phyloP scores from a whole-genome alignment of 805 yeast genomes.

The Blastobotrys terrestris region DNA sequence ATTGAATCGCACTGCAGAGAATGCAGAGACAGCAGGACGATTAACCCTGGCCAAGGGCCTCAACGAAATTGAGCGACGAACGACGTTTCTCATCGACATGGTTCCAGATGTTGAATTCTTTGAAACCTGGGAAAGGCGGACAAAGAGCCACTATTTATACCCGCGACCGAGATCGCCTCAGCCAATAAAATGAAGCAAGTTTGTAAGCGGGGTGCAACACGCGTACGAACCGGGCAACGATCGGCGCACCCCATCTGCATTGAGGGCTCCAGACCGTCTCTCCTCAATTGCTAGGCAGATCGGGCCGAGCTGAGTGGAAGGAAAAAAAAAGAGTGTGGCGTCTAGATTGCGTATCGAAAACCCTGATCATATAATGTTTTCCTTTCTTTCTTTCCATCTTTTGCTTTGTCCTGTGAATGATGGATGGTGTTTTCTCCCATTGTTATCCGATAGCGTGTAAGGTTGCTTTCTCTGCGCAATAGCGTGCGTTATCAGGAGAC shows the following conservation, averaged over 20 bases:
- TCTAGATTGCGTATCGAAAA: too few species aligned
- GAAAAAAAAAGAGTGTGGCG: too few species aligned
- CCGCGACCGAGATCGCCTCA: not conserved
- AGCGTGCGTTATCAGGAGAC: too few species aligned
- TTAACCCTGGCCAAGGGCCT: not conserved
- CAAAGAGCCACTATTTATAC: not conserved
- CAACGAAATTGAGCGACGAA: not conserved
- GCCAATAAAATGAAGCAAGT: not conserved
- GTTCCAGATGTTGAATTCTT: too few species aligned
- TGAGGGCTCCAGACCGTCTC: not conserved
- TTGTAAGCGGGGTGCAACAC: not conserved
- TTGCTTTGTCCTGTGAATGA: too few species aligned
- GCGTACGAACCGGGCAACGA: not conserved
- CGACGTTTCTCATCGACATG: not conserved
- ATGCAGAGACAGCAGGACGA: not conserved
- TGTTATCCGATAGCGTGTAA: too few species aligned
- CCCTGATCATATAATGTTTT: too few species aligned
- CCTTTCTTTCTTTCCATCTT: too few species aligned
- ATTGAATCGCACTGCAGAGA: conserved; percentile 7
- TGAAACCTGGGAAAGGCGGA: too few species aligned
- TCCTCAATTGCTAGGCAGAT: not conserved
- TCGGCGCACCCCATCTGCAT: not conserved
- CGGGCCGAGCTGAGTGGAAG: not conserved
- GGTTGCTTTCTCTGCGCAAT: too few species aligned
- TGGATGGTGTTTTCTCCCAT: too few species aligned